Conservation (phyloP, 1,284 basidiomycete genomes). For the Erythrobasidium hasegawianum region DNA sequence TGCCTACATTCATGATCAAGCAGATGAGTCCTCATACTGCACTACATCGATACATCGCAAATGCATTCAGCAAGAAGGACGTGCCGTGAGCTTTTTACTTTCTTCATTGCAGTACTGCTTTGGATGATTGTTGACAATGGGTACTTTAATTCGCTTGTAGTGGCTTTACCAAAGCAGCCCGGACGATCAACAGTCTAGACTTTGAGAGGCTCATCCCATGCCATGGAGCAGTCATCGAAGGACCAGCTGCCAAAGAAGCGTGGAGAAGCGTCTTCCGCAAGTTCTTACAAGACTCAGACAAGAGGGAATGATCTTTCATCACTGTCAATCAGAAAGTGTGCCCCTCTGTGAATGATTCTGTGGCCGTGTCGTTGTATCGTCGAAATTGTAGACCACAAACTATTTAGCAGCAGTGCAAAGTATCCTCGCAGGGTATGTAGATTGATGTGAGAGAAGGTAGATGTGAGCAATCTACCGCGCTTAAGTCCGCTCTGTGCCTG, state of each 20-base stretch:
- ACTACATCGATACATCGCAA: constrained; percentile 10
- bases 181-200: constrained; percentile 16
- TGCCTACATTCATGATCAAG: constrained; percentile 17
- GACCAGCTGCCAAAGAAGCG: constrained; percentile 21
- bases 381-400: too few species aligned
- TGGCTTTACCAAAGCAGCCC: constrained; percentile 24
- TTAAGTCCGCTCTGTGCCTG: too few species aligned
- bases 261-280: constrained; percentile 16
- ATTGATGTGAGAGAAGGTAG: too few species aligned
- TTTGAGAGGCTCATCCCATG: constrained; percentile 32
- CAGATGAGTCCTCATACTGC: constrained; percentile 20
- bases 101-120: too few species aligned
- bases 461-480: too few species aligned
- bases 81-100: not conserved
- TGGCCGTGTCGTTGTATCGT: too few species aligned
- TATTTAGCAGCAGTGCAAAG: too few species aligned
- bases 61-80: constrained; percentile 19
- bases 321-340: too few species aligned
- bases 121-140: not conserved
- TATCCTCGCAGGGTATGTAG: too few species aligned
- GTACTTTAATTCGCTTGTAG: not conserved
- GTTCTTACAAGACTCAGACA: constrained; percentile 6
- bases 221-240: constrained; percentile 34
- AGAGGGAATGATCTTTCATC: not conserved
- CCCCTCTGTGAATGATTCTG: too few species aligned